Base-by-base conservation (phyloP, 768 basidiomycete species). In the Saitozyma podzolica region DNA sequence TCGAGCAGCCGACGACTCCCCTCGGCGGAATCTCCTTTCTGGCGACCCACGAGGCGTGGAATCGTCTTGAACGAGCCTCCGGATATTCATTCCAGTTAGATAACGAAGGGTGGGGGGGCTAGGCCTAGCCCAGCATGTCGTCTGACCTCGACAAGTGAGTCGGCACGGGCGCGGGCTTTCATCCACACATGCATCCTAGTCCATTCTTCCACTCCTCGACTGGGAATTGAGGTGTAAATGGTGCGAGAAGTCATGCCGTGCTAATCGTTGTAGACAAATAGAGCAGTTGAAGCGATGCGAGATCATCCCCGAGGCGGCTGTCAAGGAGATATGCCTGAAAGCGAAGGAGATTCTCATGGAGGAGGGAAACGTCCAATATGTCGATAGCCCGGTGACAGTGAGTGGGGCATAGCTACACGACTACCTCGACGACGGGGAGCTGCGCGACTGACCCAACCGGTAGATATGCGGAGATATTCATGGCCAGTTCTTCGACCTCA, bases 301-400 rank as follows among this genome's bases (percentile, higher is more conserved):
- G 73, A 89, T 90, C 61, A 94, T 99, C 72, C 90, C 92, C 37
- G 95, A 99, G 80, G 89, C 91, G 63, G 88, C 95, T 72, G 96
- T 99, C 67, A 97, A 96, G 78, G 85, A 89, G 69, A 84, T 99
- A 8, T 99, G 95, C 81, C 83, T 93, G 72, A 97, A 96, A 77
- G 96, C 96, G 29, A 85, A 93, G 61, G 96, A 98, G 82, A 94
- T 97, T 60, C 83, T 97, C 40, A 91, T 97, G 72, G 95, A 98
- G 80, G 95, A 98, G 80, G 95, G 90, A 2, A 99, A 99, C 78
- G 93, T 99, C 1, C 94, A 97, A 78, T 86, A 88, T 67, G 90
- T 98, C 41, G 94, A 97, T 81, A 88, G 92, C 50, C 95, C 95
- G 13, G 93, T 97, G 13, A 97, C 95, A 42, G 82, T 82, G 40